Conservation (phyloP, 768 basidiomycete species). For the Boletus speciosus region DNA sequence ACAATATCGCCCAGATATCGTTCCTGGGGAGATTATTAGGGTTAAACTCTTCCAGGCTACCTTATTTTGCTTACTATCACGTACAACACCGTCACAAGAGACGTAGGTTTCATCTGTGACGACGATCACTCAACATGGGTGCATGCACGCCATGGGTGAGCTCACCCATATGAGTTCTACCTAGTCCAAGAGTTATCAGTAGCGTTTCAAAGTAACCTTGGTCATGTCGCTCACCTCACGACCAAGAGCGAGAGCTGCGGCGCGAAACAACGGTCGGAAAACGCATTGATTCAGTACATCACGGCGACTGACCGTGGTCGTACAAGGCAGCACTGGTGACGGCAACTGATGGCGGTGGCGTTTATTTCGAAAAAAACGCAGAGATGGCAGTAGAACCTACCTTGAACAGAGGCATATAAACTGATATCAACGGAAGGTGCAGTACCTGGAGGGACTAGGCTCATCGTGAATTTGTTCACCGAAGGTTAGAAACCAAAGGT, state of each 20-base stretch:
- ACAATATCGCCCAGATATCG: conserved; percentile 32
- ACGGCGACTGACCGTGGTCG: conserved; percentile 23
- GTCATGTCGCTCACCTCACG: conserved; percentile 24
- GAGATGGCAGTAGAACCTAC: conserved; percentile 6
- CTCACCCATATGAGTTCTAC: conserved; percentile 33
- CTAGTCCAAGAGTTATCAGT: conserved; percentile 9
- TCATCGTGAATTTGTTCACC: conserved; percentile 17
- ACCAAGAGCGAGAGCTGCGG: conserved; percentile 21
- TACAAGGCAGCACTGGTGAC: conserved; percentile 27
- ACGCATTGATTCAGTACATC: neutral
- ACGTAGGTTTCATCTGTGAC: conserved; percentile 24
- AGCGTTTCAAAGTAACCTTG: neutral
- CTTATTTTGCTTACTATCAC: conserved; percentile 17
- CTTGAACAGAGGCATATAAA: conserved; percentile 22
- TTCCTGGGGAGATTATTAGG: conserved; percentile 19
- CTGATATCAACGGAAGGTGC: neutral
- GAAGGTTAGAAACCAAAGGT: conserved; percentile 1
- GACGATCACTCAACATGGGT: neutral
- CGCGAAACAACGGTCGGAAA: neutral
- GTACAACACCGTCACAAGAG: conserved; percentile 26
- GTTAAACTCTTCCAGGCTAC: neutral
- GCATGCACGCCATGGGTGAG: neutral
- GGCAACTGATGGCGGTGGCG: conserved; percentile 22
- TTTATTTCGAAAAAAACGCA: neutral
- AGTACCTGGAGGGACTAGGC: conserved; percentile 16